Base-by-base conservation (phyloP, 306 rosid genomes). In the Erythrophleum fordii region DNA sequence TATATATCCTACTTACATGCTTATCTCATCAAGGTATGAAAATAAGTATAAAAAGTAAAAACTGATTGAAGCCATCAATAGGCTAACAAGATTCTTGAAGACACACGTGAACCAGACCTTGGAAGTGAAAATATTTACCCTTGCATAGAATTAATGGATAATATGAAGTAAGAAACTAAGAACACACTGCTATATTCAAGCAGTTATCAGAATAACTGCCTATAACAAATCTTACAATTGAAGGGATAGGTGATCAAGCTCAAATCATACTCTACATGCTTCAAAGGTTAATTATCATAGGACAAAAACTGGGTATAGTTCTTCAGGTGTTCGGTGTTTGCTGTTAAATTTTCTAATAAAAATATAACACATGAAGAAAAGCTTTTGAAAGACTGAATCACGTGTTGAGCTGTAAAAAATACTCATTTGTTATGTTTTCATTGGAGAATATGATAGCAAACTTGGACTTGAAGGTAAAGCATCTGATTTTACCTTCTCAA, bases 401-500 rank as follows among this genome's bases (percentile, higher is more conserved):
- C 16, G 41, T 59, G 10, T 28, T 59, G 65, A 59, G 18, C 8
- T 11, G 18, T 22, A 59, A 26, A 59, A 59, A 17, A 59, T 17
- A 13, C 13, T 25, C 6, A 59, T 59, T 59, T 28, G 68, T 61
- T 42, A 61, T 28, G 39, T 28, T 29, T 61, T 13, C 1, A n/a
- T 28, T 1, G 5, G 5, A 11, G 22, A 61, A 16, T 31, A 28
- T 61, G 68, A 31, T 61, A 29, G 22, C 58, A 35, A 59, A 76
- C 44, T 35, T 51, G 55, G 55, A 82, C 51, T 39, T 67, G 72
- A 66, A 65, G 72, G 77, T 31, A 70, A 34, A 49, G 67, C 16
- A 65, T 75, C 20, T 37, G 67, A 77, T 53, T 65, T 86, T 86
- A 91, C 99, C 98, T 91, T 95, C 83, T 91, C 94, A 46, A 95